phyloP scores from a whole-genome alignment of 139 green algal genomes.

The Gonium pectorale region DNA sequence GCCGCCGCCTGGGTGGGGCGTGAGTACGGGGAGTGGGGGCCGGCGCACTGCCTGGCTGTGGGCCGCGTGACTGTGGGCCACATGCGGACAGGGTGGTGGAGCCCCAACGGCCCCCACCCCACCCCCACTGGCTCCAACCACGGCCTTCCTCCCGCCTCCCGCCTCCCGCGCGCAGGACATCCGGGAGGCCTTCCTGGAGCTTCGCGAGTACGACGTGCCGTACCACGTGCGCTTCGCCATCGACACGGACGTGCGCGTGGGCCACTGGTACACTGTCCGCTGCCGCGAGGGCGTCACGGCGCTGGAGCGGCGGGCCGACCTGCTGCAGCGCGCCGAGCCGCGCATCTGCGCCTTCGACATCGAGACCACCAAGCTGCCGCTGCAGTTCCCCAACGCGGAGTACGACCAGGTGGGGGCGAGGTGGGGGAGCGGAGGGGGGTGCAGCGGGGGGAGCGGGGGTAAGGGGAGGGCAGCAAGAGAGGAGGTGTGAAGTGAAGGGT shows the following conservation, averaged over 20 bases:
- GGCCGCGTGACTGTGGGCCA: no score
- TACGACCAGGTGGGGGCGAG: constrained; percentile 83
- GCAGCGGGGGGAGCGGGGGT: no score
- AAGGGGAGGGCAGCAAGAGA: no score
- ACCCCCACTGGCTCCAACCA: no score
- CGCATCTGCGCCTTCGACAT: constrained; percentile 98
- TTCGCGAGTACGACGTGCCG: constrained; percentile 97
- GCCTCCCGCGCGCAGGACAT: no score
- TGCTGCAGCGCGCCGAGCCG: constrained; percentile 87
- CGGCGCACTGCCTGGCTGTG: no score
- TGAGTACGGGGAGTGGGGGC: no score
- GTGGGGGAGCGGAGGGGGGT: not conserved
- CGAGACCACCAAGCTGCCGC: constrained; percentile 98
- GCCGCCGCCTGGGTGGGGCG: no score
- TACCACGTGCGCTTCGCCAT: constrained; percentile 97
- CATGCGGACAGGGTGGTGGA: not conserved
- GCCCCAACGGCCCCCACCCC: not conserved
- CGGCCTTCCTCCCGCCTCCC: not conserved
- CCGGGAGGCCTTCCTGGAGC: constrained; percentile 78
- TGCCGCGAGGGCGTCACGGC: constrained; percentile 67
- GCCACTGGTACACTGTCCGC: constrained; percentile 90
- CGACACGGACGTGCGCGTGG: constrained; percentile 88
- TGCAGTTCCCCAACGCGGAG: constrained; percentile 98
- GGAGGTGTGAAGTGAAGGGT: no score
- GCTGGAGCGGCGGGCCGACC: constrained; percentile 78